Base-by-base conservation (phyloP, 129 eudicot species). In the Tagetes erecta region DNA sequence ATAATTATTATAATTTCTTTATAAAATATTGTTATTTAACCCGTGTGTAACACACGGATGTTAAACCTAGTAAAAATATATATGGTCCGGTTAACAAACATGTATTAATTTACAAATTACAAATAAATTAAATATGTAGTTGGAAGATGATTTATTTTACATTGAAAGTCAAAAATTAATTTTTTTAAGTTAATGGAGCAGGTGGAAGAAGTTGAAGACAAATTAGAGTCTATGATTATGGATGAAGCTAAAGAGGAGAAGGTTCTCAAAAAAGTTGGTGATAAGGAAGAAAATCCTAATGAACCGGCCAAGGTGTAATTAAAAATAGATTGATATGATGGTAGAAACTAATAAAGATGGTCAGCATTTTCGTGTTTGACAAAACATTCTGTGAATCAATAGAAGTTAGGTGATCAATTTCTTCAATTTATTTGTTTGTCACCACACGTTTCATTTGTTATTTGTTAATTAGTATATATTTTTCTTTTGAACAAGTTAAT, bases 151-250 rank as follows among this genome's bases (percentile, higher is more conserved):
- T 49, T 49, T 49, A 49, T 49, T 49, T 49, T n/a, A 11, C 20
- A 49, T 11, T 49, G 27, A 49, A 3, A 49, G 6, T 49, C 3
- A 3, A 49, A 11, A 3, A 4, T 49, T 49, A 75, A 20, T 20
- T 20, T 6, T 3, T 10, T 8, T 36, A 6, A 0, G 52, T 47
- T 45, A 36, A 67, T 74, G 83, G 70, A 37, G 59, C 85, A 82
- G 85, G 57, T 77, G 7, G 82, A 82, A 72, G 82, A 72, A 67
- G 63, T 50, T 68, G 85, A 77, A 44, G 85, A 81, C 45, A 81
- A 81, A 69, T 31, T 81, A 13, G 81, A 81, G 44, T 39, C 81
- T 8, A 63, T 76, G 68, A 71, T 81, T 34, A 44, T 30, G 27
- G 38, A 69, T 1, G 68, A 58, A 68, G 66, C 62, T 8, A 69